Conservation (phyloP, 2,329 filamentous ascomycete species). For the Hortaea sp. region DNA sequence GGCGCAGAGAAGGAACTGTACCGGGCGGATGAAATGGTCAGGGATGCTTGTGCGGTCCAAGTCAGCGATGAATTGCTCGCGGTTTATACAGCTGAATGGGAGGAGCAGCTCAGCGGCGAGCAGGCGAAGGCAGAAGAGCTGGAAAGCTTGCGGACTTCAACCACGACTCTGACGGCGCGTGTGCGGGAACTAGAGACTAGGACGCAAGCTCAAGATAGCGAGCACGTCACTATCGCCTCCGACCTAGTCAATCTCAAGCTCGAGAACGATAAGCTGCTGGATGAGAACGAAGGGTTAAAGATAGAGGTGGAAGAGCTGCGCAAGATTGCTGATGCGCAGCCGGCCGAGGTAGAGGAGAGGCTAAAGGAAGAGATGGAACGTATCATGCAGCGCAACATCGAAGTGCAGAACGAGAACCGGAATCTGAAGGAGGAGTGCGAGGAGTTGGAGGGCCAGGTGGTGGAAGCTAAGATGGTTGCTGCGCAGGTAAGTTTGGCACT, state of each 20-base stretch:
- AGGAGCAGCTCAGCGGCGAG: conserved; percentile 75
- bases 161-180: conserved; percentile 57
- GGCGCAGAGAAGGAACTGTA: conserved; percentile 92
- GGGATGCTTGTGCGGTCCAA: conserved; percentile 81
- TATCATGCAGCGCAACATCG: conserved; percentile 83
- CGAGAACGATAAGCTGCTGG: conserved; percentile 78
- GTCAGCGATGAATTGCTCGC: conserved; percentile 75
- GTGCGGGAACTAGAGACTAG: conserved; percentile 82
- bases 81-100: conserved; percentile 77
- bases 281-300: conserved; percentile 80
- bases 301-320: conserved; percentile 78
- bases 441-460: conserved; percentile 85
- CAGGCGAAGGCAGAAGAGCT: conserved; percentile 76
- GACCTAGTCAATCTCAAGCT: conserved; percentile 89
- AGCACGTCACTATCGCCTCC: conserved; percentile 83
- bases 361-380: conserved; percentile 80
- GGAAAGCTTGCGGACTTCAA: conserved; percentile 58
- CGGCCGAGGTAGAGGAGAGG: conserved; percentile 72
- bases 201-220: conserved; percentile 75
- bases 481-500: conserved; percentile 63
- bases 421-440: conserved; percentile 78
- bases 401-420: conserved; percentile 89
- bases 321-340: conserved; percentile 79
- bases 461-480: conserved; percentile 88
- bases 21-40: conserved; percentile 82